Percentiles rank a stretch among this genome's conserved stretches.
Conservation (phyloP, 1,139 yeast genomes). For the Arxiozyma bovina region DNA sequence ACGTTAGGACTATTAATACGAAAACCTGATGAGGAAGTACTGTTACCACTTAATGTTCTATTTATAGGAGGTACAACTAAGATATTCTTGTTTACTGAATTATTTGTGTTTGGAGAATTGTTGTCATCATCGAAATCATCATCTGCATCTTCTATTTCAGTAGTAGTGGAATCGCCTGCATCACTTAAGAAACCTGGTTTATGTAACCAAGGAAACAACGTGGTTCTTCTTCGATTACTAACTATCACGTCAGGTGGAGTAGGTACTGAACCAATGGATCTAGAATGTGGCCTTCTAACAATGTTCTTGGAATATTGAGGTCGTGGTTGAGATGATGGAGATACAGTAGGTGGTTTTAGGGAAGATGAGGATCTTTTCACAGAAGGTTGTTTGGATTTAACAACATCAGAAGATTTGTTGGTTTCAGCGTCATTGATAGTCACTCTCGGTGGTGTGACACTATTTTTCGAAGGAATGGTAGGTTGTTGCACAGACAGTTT, state of each 20-base stretch:
- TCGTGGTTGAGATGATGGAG: conserved; percentile 2
- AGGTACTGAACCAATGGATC: conserved; percentile 47
- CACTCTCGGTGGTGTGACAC: background rate
- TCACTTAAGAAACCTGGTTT: conserved; percentile 28
- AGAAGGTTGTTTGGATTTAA: background rate
- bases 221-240: conserved; percentile 22
- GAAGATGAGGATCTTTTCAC: conserved; percentile 3
- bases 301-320: background rate
- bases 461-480: background rate
- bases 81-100: conserved; percentile 12
- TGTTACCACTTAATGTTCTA: conserved; percentile 21
- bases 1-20: background rate
- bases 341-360: background rate
- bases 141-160: conserved; percentile 26
- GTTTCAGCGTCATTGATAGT: background rate
- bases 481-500: background rate
- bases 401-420: background rate
- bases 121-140: conserved; percentile 14
- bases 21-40: conserved; percentile 8
- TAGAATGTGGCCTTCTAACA: conserved; percentile 44
- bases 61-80: conserved; percentile 17
- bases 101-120: conserved; percentile 12
- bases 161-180: conserved; percentile 26
- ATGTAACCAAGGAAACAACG: conserved; percentile 27
- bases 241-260: conserved; percentile 43